These are phyloP conservation scores for Pharus latifolius DNA, from an alignment of 176 grass and related monocot genomes.

Conservation along the genomic window DNA sequence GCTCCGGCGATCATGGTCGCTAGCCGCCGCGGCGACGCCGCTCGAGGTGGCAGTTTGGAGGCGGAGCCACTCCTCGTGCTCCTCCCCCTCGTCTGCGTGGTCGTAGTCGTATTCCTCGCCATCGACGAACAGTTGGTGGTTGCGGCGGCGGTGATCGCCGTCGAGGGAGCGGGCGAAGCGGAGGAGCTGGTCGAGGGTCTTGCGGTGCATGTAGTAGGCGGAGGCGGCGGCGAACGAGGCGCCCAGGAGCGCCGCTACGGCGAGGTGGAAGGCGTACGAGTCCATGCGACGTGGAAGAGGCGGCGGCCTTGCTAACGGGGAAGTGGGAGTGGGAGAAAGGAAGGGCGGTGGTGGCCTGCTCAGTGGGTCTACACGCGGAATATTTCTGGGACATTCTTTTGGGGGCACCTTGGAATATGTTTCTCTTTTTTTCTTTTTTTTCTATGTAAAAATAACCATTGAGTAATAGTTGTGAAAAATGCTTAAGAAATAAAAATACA, in stretches of 20 bases:
- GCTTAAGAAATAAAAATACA: too few species aligned
- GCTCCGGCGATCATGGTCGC: conserved; percentile 36
- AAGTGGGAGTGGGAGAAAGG: neutral
- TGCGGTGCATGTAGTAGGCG: conserved; percentile 92
- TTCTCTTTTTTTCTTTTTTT: neutral
- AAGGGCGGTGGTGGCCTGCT: neutral
- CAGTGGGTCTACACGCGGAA: neutral
- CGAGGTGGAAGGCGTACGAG: conserved; percentile 64
- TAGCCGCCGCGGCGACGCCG: neutral
- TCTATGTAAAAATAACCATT: too few species aligned
- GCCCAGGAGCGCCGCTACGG: conserved; percentile 75
- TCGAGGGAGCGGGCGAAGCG: conserved; percentile 67
- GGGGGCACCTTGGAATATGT: neutral
- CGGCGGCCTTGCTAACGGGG: neutral
- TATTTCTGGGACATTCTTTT: neutral
- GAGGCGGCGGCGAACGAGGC: conserved; percentile 78
- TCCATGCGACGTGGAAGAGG: conserved; percentile 36
- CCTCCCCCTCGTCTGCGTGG: neutral
- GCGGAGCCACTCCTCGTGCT: neutral
- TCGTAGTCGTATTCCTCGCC: conserved; percentile 9
- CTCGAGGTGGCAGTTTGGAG: neutral
- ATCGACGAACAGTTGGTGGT: conserved; percentile 1
- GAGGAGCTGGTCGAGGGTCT: conserved; percentile 66
- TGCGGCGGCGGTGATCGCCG: conserved; percentile 31
- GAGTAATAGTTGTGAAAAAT: too few species aligned